Conservation (phyloP, 441 rosid species). For the Kokia cookei region DNA sequence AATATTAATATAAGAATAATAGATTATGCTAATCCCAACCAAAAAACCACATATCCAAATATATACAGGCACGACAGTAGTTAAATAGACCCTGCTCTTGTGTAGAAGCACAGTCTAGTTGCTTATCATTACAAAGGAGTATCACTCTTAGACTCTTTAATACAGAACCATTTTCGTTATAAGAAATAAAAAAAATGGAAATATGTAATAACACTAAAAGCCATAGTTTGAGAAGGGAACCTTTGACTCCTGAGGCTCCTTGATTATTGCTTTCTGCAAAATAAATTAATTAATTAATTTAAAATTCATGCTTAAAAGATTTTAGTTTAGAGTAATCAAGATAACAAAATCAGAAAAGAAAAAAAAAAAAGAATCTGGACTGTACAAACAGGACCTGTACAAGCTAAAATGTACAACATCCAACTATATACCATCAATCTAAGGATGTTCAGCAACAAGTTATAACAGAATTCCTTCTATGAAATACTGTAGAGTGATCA, state of each 20-base stretch:
- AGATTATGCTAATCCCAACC: not conserved
- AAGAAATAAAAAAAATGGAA: not conserved
- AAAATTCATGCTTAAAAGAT: not conserved
- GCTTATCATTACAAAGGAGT: not conserved
- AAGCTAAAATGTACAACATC: not conserved
- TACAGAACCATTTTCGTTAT: not conserved
- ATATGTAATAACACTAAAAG: not conserved
- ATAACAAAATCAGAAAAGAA: not conserved
- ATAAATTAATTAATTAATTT: conserved; percentile 2
- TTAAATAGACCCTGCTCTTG: not conserved
- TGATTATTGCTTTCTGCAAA: conserved; percentile 81
- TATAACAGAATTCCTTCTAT: not conserved
- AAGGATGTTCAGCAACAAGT: not conserved
- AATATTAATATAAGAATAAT: not conserved
- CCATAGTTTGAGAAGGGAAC: conserved; percentile 30
- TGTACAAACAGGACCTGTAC: not conserved
- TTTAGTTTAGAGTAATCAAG: not conserved
- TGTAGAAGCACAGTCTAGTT: not conserved
- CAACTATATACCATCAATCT: not conserved
- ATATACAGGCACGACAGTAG: not conserved
- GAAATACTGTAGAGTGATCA: not conserved
- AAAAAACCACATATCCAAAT: not conserved
- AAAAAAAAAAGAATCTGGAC: not conserved
- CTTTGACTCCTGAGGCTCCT: conserved; percentile 81
- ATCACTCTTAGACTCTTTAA: not conserved